Percentiles rank a stretch among this genome's conserved stretches.
These are phyloP conservation scores for Penicillium sumatraense DNA, from an alignment of 2,329 filamentous ascomycete genomes.

Conservation along the genomic window DNA sequence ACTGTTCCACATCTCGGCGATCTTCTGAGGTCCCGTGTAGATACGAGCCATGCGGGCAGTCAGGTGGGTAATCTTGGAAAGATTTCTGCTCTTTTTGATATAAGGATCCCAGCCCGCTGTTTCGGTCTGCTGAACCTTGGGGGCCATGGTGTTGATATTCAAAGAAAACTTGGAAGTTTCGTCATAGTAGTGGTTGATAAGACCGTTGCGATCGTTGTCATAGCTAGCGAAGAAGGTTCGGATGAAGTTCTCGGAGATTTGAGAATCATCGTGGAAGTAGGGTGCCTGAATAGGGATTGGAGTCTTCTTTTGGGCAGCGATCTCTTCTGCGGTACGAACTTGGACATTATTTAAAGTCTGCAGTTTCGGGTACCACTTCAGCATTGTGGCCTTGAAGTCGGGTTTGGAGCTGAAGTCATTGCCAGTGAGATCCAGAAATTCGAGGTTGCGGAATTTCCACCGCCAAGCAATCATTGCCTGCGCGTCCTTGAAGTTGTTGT, in stretches of 20 bases:
- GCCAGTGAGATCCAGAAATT: conserved; percentile 77
- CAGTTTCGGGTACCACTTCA: conserved; percentile 82
- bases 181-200: conserved; percentile 75
- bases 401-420: conserved; percentile 73
- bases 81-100: conserved; percentile 77
- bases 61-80: conserved; percentile 69
- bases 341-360: conserved; percentile 75
- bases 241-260: conserved; percentile 77
- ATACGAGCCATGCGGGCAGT: conserved; percentile 67
- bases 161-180: conserved; percentile 75
- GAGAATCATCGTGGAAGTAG: conserved; percentile 73
- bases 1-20: conserved; percentile 69
- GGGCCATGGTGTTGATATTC: conserved; percentile 68
- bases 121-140: conserved; percentile 56
- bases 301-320: conserved; percentile 62
- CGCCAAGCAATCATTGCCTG: conserved; percentile 75
- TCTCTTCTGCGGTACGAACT: conserved; percentile 73
- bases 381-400: conserved; percentile 68
- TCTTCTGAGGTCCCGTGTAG: conserved; percentile 67
- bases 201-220: conserved; percentile 69
- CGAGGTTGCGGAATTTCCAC: conserved; percentile 74
- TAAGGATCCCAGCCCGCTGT: conserved; percentile 70
- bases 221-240: conserved; percentile 74
- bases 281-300: conserved; percentile 67
- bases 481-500: conserved; percentile 75